These are phyloP conservation scores for Coriolopsis trogii DNA, from an alignment of 1,284 basidiomycete species.

Conservation along the genomic window DNA sequence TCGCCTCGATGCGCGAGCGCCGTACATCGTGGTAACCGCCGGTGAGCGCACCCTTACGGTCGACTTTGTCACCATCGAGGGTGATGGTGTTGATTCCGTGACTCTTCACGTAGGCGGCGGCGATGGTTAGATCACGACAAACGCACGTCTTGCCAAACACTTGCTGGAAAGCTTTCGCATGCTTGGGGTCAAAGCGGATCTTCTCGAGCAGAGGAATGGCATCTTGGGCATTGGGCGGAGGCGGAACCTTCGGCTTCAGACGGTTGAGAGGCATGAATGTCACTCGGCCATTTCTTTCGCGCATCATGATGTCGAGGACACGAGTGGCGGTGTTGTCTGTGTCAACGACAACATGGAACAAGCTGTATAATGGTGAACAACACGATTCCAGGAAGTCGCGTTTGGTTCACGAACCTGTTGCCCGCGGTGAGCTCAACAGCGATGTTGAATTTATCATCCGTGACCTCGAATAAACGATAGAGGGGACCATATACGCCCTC, in stretches of 20 bases:
- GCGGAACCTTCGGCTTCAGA: conserved; percentile 77
- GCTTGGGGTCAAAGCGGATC: conserved; percentile 74
- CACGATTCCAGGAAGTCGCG: not conserved
- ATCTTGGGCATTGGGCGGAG: conserved; percentile 80
- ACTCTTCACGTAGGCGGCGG: conserved; percentile 92
- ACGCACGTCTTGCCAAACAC: conserved; percentile 99
- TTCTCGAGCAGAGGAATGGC: conserved; percentile 89
- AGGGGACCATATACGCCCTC: conserved; percentile 91
- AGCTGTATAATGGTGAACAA: conserved; percentile 44
- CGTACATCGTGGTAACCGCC: conserved; percentile 96
- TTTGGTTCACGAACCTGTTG: conserved; percentile 63
- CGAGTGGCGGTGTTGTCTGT: conserved; percentile 89
- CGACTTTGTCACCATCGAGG: conserved; percentile 96
- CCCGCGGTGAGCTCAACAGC: conserved; percentile 96
- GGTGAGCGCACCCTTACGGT: conserved; percentile 93
- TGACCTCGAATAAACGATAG: conserved; percentile 91
- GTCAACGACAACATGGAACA: conserved; percentile 99
- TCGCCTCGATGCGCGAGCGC: conserved; percentile 87
- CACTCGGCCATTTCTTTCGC: conserved; percentile 90
- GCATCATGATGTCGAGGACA: conserved; percentile 91
- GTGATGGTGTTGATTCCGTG: conserved; percentile 98
- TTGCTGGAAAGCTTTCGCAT: conserved; percentile 90
- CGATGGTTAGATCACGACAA: conserved; percentile 90
- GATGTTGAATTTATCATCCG: conserved; percentile 88
- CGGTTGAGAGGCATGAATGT: conserved; percentile 99